Percentiles rank a stretch among this genome's conserved stretches.
phyloP scores from a whole-genome alignment of 352 stramenopile genomes.

The Phytophthora lateralis region DNA sequence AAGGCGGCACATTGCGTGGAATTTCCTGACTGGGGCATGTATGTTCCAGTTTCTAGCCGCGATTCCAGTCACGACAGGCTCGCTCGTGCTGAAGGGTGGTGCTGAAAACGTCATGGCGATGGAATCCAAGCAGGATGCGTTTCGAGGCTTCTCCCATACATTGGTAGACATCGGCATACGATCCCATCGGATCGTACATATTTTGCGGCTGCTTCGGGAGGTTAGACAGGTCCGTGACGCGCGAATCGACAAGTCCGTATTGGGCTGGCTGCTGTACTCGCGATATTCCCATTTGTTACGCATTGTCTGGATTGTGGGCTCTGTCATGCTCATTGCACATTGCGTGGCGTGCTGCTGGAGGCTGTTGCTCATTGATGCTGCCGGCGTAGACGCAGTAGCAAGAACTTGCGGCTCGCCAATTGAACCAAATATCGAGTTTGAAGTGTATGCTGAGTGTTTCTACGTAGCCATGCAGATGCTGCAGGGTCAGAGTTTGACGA shows the following conservation, averaged over 20 bases:
- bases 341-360: conserved; percentile 59
- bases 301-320: conserved; percentile 42
- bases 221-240: conserved; percentile 26
- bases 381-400: not conserved
- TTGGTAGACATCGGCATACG: conserved; percentile 29
- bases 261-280: conserved; percentile 53
- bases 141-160: conserved; percentile 15
- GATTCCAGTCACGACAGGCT: conserved; percentile 9
- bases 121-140: conserved; percentile 6
- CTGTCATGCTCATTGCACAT: conserved; percentile 53
- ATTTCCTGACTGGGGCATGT: conserved; percentile 38
- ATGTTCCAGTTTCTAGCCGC: conserved; percentile 24
- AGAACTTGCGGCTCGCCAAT: conserved; percentile 22
- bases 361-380: conserved; percentile 19
- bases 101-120: not conserved
- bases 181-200: conserved; percentile 34
- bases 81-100: not conserved
- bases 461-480: conserved; percentile 51
- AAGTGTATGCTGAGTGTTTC: conserved; percentile 42
- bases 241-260: conserved; percentile 38
- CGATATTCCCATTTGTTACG: conserved; percentile 50
- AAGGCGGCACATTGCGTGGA: conserved; percentile 37
- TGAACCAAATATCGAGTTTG: conserved; percentile 11
- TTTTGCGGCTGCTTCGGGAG: conserved; percentile 35
- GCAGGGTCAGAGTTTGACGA: conserved; percentile 43